These are phyloP conservation scores for Wakefieldia striispora DNA, from an alignment of 768 basidiomycete genomes.

Conservation along the genomic window DNA sequence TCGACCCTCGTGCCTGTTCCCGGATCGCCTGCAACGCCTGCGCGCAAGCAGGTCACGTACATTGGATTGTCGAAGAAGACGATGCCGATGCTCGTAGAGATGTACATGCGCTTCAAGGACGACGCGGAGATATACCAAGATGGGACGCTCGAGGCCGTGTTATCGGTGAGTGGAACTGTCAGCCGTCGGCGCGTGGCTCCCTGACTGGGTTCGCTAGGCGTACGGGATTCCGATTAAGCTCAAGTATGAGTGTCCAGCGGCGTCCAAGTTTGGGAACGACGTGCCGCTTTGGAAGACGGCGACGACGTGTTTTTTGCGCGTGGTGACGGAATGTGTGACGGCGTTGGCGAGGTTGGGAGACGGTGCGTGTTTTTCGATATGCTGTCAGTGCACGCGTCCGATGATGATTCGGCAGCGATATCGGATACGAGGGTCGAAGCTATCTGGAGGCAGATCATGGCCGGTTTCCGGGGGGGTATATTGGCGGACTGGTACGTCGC, in stretches of 20 bases:
- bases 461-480: slow-evolving; percentile 78
- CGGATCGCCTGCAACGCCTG: slow-evolving; percentile 15
- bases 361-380: slow-evolving; percentile 38
- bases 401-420: slow-evolving; percentile 40
- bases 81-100: slow-evolving; percentile 81
- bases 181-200: background rate
- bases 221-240: slow-evolving; percentile 90
- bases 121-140: slow-evolving; percentile 65
- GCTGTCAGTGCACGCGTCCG: background rate
- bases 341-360: slow-evolving; percentile 50
- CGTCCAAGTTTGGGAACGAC: slow-evolving; percentile 87
- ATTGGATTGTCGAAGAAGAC: slow-evolving; percentile 85
- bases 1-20: slow-evolving; percentile 2
- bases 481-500: slow-evolving; percentile 75
- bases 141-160: slow-evolving; percentile 80
- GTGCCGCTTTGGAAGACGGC: slow-evolving; percentile 93
- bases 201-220: slow-evolving; percentile 46
- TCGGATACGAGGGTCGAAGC: slow-evolving; percentile 66
- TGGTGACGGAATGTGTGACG: slow-evolving; percentile 64
- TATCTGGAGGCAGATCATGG: slow-evolving; percentile 82
- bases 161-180: slow-evolving; percentile 55
- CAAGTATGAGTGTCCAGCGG: slow-evolving; percentile 90
- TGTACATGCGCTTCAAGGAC: slow-evolving; percentile 68
- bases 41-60: slow-evolving; percentile 76
- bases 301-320: slow-evolving; percentile 70